Evolutionary conservation across 805 yeast species (phyloP), one percentile per base, ranked within the genome.

Genomic region (Nakazawaea wyomingensis): DNA sequence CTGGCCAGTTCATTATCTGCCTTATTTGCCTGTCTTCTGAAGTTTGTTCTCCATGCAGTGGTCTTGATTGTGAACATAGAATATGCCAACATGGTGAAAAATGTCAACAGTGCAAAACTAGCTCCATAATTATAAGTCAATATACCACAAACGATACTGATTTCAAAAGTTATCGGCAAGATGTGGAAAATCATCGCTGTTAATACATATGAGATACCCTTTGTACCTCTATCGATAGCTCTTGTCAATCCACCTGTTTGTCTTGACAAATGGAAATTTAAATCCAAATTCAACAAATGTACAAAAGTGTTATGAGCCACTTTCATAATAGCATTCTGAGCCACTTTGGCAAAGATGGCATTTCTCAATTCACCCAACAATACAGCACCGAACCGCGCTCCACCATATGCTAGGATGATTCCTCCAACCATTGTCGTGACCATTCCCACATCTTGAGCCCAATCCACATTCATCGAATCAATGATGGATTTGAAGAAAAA

Each of bases 171-270:
- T 32, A 91, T 85, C 7, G 99, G 99, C 27, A 91, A 69, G 29
- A 93, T 90, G 60, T 93, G 98, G 68, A 93, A 91, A n/a, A 93
- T 96, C 96, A 91, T 86, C 2, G 98, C 96, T 29, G 86, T 80
- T 37, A 93, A 68, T 4, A 93, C 97, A 54, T 85, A 90, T 10
- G 95, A 82, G 42, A 93, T 91, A 67, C 99, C 99, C 54, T 93
- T 91, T 1, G 98, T 91, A 61, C 99, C 99, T 50, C 99, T 72
- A 56, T 93, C 99, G 55, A 93, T 93, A 1, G 98, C 98, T 48
- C 99, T 71, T 0, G 97, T 91, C 27, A 93, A 64, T 0, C 96
- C 98, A 51, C 99, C 99, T 0, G 99, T 93, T 61, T 93, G 98
- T 52, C 90, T 72, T 9, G 91, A 74, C 32, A 93, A 64, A 61